A percentile compares a stretch with the other conserved stretches of the same genome.
These are phyloP conservation scores for Fusarium dimerum DNA, from an alignment of 2,329 filamentous ascomycete species.

Conservation along the genomic window DNA sequence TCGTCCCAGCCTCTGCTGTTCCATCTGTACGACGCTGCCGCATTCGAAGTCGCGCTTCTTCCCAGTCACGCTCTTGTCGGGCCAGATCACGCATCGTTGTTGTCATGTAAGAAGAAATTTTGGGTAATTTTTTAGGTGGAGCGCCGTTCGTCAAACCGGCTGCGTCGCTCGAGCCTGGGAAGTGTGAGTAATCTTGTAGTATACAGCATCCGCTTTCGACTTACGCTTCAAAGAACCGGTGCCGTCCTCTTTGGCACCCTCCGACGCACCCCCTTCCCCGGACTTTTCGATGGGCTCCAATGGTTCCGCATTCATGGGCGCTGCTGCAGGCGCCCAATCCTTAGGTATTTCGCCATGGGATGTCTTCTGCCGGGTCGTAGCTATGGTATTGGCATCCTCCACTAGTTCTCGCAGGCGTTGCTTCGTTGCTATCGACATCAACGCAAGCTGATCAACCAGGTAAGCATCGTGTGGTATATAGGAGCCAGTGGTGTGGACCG, in stretches of 20 bases:
- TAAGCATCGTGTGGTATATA: conserved; percentile 75
- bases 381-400: conserved; percentile 73
- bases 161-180: conserved; percentile 43
- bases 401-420: conserved; percentile 75
- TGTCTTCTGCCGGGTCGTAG: conserved; percentile 71
- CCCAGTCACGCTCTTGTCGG: conserved; percentile 66
- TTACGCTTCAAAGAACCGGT: conserved; percentile 63
- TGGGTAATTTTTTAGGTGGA: conserved; percentile 48
- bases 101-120: conserved; percentile 52
- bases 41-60: conserved; percentile 71
- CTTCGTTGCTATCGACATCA: conserved; percentile 81
- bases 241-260: conserved; percentile 54
- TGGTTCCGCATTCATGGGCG: conserved; percentile 46
- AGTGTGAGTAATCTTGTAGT: conserved; percentile 15
- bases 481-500: conserved; percentile 64
- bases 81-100: conserved; percentile 62
- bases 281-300: conserved; percentile 32
- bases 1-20: conserved; percentile 50
- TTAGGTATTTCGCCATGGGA: conserved; percentile 78
- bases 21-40: conserved; percentile 64
- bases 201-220: conserved; percentile 20
- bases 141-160: conserved; percentile 39
- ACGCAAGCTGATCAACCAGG: conserved; percentile 78
- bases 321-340: conserved; percentile 74
- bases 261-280: conserved; percentile 29